Evolutionary conservation across 306 rosid genomes (phyloP).

Genomic region (Pterocarpus santalinus): DNA sequence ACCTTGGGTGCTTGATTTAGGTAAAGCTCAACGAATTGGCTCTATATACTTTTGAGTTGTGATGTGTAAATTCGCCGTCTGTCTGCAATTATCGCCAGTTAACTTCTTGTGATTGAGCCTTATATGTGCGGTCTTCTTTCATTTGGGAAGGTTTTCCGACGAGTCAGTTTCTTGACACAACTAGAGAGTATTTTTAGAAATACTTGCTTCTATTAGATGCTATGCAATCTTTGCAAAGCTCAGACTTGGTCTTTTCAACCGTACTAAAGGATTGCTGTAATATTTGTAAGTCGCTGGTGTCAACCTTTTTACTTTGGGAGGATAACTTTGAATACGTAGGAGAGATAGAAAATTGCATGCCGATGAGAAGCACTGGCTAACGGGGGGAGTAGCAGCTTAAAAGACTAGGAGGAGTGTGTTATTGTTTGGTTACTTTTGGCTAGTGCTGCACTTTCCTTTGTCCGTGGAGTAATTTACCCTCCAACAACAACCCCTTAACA

Average conservation of each 20-base stretch:
- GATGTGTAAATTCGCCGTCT: too few relatives aligned
- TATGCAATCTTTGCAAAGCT: neutral
- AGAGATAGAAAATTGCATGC: neutral
- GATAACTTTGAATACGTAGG: neutral
- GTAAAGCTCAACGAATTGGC: neutral
- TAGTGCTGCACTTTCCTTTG: too few relatives aligned
- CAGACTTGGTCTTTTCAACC: neutral
- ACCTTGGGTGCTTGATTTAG: neutral
- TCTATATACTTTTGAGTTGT: neutral
- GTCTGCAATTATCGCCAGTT: too few relatives aligned
- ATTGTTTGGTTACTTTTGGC: too few relatives aligned
- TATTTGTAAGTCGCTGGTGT: too few relatives aligned
- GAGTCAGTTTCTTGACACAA: too few relatives aligned
- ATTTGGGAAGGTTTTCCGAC: too few relatives aligned
- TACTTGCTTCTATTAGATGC: too few relatives aligned
- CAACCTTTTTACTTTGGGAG: neutral
- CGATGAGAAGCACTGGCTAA: neutral
- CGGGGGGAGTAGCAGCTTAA: neutral
- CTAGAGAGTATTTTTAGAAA: too few relatives aligned
- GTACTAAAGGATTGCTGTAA: neutral
- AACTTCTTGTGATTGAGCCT: too few relatives aligned
- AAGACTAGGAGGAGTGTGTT: too few relatives aligned
- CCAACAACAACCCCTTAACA: slow-evolving; percentile 52
- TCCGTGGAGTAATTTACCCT: too few relatives aligned
- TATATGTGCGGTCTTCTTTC: neutral